Evolutionary conservation across 306 rosid genomes (phyloP), one percentile per base, ranked within the genome.

Genomic region (Cicer bijugum): DNA sequence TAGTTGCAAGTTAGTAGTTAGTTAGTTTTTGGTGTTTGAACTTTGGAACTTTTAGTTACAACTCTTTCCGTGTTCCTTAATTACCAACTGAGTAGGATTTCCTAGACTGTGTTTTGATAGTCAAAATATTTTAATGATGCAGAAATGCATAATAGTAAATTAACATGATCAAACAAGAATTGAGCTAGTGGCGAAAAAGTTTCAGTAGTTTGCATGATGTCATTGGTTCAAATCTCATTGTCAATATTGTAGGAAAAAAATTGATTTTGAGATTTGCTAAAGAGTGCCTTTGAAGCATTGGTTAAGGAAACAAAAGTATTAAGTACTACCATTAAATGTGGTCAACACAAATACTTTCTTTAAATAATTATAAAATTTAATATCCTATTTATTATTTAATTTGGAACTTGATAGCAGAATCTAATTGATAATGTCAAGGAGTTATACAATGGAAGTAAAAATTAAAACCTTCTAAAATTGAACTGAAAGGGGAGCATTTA

Each of bases 401-500:
- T 67, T 33, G 59, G 73, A 15, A 33, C 16, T 35, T 69, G 35
- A 35, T 14, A 69, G 33, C 44, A 33, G 16, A 48, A 33, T 28
- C 33, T 38, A 48, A 47, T 7, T 23, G 20, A 55, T 40, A 46
- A n/a, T 60, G 71, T 17, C 23, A 48, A 19, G 28, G 64, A 63
- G 16, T 65, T 64, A 12, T 52, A 9, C 12, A n/a, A 44, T 42
- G 44, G 51, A 43, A 58, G 55, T 75, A 14, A 63, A 47, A 75
- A 20, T 62, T 48, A 48, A 48, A 51, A 23, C 52, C 46, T 64
- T 75, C 38, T 14, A 47, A 23, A 60, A 48, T 6, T 57, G 16
- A 73, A 58, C 48, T 39, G 63, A 64, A 57, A 20, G 17, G 39
- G 19, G 69, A 47, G 20, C 47, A 15, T 80, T 80, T 16, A 53